These are phyloP conservation scores for Pestalotiopsis sp. DNA, from an alignment of 2,329 filamentous ascomycete species.

Conservation along the genomic window DNA sequence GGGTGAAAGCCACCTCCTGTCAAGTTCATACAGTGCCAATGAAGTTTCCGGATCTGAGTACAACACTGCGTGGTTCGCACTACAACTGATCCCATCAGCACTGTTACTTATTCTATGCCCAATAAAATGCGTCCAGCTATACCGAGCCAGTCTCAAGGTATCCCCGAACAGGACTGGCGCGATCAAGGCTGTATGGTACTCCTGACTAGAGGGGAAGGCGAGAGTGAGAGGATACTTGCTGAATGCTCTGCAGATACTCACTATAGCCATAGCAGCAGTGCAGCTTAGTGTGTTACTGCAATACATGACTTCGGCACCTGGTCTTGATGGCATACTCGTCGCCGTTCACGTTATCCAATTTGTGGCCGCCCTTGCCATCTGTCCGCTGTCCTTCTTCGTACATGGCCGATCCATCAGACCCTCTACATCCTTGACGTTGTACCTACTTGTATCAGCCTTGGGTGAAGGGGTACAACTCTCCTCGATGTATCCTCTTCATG, in stretches of 20 bases:
- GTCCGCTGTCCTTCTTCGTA: slow-evolving; percentile 3
- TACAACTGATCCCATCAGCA: not conserved
- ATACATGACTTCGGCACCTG: not conserved
- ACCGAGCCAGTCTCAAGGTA: not conserved
- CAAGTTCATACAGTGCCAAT: not conserved
- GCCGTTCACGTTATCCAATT: not conserved
- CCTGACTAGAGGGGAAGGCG: not conserved
- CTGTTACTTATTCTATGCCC: not conserved
- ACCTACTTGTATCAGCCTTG: not conserved
- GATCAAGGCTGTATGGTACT: not conserved
- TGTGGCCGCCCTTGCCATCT: not conserved
- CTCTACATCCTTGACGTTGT: not conserved
- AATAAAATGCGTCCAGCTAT: not conserved
- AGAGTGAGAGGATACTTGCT: not conserved
- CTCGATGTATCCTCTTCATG: not conserved
- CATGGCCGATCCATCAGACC: slow-evolving; percentile 5
- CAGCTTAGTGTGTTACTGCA: not conserved
- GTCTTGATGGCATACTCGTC: not conserved
- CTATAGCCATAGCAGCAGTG: not conserved
- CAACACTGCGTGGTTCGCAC: not conserved
- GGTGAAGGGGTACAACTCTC: not conserved
- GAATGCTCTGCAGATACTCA: not conserved
- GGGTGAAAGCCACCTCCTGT: not conserved
- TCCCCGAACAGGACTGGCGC: not conserved
- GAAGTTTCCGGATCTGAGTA: not conserved